Conservation (phyloP, 2,329 filamentous ascomycete genomes). For the Fusarium sterilihyphosum region DNA sequence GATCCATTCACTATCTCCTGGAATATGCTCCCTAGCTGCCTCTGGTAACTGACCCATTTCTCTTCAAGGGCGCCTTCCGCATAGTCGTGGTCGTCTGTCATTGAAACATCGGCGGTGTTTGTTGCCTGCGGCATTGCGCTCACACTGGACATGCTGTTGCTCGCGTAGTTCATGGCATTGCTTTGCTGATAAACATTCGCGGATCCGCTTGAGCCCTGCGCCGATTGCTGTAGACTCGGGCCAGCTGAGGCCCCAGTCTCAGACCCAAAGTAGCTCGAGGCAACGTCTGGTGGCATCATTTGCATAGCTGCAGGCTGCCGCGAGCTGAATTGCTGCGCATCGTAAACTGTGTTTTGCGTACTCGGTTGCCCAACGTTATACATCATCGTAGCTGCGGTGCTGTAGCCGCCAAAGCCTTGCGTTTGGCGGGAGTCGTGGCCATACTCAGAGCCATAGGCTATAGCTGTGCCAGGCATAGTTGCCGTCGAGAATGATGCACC, state of each 20-base stretch:
- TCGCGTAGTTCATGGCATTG: constrained; percentile 64
- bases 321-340: constrained; percentile 78
- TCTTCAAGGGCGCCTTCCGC: constrained; percentile 68
- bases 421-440: constrained; percentile 68
- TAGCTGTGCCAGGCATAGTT: constrained; percentile 64
- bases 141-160: constrained; percentile 57
- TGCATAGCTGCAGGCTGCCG: constrained; percentile 82
- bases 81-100: constrained; percentile 67
- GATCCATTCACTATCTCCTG: constrained; percentile 70
- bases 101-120: constrained; percentile 56
- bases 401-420: constrained; percentile 67
- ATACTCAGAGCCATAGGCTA: constrained; percentile 73
- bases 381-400: constrained; percentile 72
- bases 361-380: constrained; percentile 78
- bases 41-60: constrained; percentile 73
- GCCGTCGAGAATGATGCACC: constrained; percentile 62
- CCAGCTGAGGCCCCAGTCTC: constrained; percentile 61
- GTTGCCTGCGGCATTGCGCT: constrained; percentile 55
- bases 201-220: constrained; percentile 59
- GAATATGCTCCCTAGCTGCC: constrained; percentile 73
- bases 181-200: constrained; percentile 73
- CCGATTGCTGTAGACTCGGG: constrained; percentile 61
- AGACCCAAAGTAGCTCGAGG: constrained; percentile 76
- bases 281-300: constrained; percentile 62
- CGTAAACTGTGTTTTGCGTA: constrained; percentile 74